phyloP scores from a whole-genome alignment of 1,284 basidiomycete species.

The Leccinum proximum region DNA sequence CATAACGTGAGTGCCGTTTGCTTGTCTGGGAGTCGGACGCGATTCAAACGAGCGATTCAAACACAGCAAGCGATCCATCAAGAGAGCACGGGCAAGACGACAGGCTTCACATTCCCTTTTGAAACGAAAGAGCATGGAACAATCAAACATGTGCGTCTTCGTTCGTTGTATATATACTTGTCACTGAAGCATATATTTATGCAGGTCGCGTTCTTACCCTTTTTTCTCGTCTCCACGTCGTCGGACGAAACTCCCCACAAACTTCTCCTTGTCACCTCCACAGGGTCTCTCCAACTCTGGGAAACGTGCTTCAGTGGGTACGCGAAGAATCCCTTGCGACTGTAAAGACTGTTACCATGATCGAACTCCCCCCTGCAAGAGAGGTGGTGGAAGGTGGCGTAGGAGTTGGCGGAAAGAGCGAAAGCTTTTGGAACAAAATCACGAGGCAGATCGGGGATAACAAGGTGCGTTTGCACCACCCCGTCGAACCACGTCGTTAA shows the following conservation, averaged over 20 bases:
- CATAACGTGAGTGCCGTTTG: slow-evolving; percentile 44
- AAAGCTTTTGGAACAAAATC: slow-evolving; percentile 57
- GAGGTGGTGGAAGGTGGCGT: slow-evolving; percentile 12
- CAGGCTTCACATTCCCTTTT: slow-evolving; percentile 70
- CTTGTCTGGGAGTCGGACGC: slow-evolving; percentile 2
- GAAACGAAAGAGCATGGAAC: slow-evolving; percentile 71
- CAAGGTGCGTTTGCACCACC: slow-evolving; percentile 39
- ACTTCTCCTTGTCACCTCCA: slow-evolving; percentile 67
- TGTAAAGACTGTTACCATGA: slow-evolving; percentile 62
- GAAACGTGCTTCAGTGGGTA: slow-evolving; percentile 68
- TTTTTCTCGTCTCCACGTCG: slow-evolving; percentile 20
- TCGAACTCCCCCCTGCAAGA: slow-evolving; percentile 71
- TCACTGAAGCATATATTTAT: background rate
- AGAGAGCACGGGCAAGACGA: slow-evolving; percentile 53
- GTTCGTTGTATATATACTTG: background rate
- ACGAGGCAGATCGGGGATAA: slow-evolving; percentile 61
- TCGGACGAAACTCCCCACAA: slow-evolving; percentile 37
- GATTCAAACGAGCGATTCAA: background rate
- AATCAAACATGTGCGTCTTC: slow-evolving; percentile 57
- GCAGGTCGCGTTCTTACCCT: slow-evolving; percentile 56
- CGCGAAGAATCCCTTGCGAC: slow-evolving; percentile 82
- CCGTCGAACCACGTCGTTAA: background rate
- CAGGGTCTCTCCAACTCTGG: slow-evolving; percentile 81
- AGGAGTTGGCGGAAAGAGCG: slow-evolving; percentile 18
- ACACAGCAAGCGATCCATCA: slow-evolving; percentile 51